Evolutionary conservation across 331 rosid species (phyloP).

Genomic region (Quercus phellos): DNA sequence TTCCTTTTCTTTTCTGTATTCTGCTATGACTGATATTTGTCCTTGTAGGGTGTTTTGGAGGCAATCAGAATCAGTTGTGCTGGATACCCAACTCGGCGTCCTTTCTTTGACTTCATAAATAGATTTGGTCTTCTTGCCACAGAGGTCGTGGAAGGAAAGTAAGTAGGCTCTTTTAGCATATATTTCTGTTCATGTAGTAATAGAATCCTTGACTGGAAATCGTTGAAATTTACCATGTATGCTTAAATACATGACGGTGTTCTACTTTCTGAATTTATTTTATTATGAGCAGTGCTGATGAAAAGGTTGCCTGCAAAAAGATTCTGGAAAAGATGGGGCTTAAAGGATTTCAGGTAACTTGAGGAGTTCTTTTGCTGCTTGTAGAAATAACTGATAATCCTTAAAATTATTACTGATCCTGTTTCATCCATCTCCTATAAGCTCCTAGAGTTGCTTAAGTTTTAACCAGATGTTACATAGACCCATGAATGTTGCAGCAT

Average conservation of each 20-base stretch:
- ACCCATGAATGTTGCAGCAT: conserved; percentile 22
- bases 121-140: conserved; percentile 86
- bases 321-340: conserved; percentile 83
- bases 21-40: conserved; percentile 24
- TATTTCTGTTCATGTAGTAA: conserved; percentile 12
- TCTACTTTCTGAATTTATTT: conserved; percentile 27
- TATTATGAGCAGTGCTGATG: conserved; percentile 58
- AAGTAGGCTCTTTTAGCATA: conserved; percentile 31
- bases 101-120: conserved; percentile 80
- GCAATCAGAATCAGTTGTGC: conserved; percentile 99
- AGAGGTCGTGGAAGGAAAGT: conserved; percentile 67
- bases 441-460: background rate
- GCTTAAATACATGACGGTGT: conserved; percentile 4
- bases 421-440: conserved; percentile 10
- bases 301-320: conserved; percentile 63
- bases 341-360: conserved; percentile 89
- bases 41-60: conserved; percentile 90
- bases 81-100: conserved; percentile 97
- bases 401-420: background rate
- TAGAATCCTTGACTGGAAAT: conserved; percentile 1
- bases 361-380: conserved; percentile 18
- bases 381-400: background rate
- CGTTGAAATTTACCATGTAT: conserved; percentile 11
- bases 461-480: background rate
- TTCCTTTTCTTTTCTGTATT: conserved; percentile 6